Percentiles rank a stretch among this genome's conserved stretches.
phyloP scores from a whole-genome alignment of 164 flowering plant genomes.

The Dillenia turbinata region DNA sequence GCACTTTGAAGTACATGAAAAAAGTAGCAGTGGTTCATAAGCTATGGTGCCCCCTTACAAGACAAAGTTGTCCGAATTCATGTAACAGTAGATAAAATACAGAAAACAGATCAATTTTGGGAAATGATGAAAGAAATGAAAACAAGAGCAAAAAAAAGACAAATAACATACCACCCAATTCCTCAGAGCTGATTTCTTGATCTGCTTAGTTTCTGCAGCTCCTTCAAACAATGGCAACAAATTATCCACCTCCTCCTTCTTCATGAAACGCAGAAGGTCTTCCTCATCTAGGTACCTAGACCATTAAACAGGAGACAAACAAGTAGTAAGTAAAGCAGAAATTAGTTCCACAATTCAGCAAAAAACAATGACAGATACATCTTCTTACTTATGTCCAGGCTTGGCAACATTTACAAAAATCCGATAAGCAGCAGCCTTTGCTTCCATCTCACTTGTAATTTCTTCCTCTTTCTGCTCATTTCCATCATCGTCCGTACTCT shows the following conservation, averaged over 20 bases:
- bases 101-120: too few relatives aligned
- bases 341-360: background rate
- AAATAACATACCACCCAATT: constrained; percentile 74
- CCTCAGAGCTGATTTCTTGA: constrained; percentile 50
- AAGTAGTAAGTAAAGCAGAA: background rate
- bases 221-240: constrained; percentile 69
- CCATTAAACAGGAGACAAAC: constrained; percentile 8
- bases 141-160: background rate
- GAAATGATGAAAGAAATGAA: too few relatives aligned
- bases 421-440: constrained; percentile 55
- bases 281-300: constrained; percentile 69
- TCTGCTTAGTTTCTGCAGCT: constrained; percentile 57
- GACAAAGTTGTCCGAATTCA: too few relatives aligned
- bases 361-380: background rate
- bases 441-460: constrained; percentile 76
- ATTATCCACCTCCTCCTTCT: constrained; percentile 49
- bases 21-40: too few relatives aligned
- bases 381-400: constrained; percentile 58
- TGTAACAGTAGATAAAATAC: too few relatives aligned
- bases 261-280: constrained; percentile 72
- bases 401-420: constrained; percentile 80
- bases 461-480: constrained; percentile 39
- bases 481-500: constrained; percentile 39
- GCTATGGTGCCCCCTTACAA: too few relatives aligned
- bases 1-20: too few relatives aligned